These are phyloP conservation scores for Pulveroboletus ravenelii DNA, from an alignment of 768 basidiomycete genomes.

Conservation along the genomic window DNA sequence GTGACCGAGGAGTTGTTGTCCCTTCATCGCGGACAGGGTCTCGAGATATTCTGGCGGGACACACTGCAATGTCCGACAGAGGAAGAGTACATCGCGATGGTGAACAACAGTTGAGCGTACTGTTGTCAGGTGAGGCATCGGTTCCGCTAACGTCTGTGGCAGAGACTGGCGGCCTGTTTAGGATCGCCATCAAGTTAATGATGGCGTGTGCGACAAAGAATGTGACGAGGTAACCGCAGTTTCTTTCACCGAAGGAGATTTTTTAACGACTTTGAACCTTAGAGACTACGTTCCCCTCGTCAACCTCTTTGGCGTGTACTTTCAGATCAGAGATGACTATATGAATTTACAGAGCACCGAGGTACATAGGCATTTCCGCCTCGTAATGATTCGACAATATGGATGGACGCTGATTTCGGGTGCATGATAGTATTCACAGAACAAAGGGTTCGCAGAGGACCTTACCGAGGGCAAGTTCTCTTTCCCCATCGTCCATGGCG, in stretches of 20 bases:
- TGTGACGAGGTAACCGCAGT: slow-evolving; percentile 42
- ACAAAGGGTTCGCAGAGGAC: slow-evolving; percentile 69
- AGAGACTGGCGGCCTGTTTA: slow-evolving; percentile 95
- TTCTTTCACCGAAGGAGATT: neutral
- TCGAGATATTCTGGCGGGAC: slow-evolving; percentile 94
- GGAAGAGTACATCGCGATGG: slow-evolving; percentile 93
- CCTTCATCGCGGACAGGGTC: slow-evolving; percentile 93
- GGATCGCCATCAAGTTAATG: slow-evolving; percentile 93
- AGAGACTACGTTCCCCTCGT: slow-evolving; percentile 92
- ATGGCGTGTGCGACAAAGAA: slow-evolving; percentile 80
- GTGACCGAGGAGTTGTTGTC: slow-evolving; percentile 55
- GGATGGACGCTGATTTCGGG: neutral
- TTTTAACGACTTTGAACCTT: neutral
- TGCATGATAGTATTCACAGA: slow-evolving; percentile 52
- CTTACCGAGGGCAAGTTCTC: slow-evolving; percentile 80
- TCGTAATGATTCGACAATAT: neutral
- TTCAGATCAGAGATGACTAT: slow-evolving; percentile 96
- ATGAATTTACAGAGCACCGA: slow-evolving; percentile 90
- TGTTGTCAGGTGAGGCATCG: slow-evolving; percentile 57
- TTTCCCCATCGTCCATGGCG: slow-evolving; percentile 73
- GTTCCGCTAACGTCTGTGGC: slow-evolving; percentile 2
- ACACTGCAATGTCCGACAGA: slow-evolving; percentile 88
- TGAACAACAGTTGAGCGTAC: slow-evolving; percentile 75
- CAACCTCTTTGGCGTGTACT: slow-evolving; percentile 91
- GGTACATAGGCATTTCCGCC: slow-evolving; percentile 36